A percentile compares a stretch with the other conserved stretches of the same genome.
phyloP scores from a whole-genome alignment of 1,139 yeast genomes.

The Hansenula anomala region DNA sequence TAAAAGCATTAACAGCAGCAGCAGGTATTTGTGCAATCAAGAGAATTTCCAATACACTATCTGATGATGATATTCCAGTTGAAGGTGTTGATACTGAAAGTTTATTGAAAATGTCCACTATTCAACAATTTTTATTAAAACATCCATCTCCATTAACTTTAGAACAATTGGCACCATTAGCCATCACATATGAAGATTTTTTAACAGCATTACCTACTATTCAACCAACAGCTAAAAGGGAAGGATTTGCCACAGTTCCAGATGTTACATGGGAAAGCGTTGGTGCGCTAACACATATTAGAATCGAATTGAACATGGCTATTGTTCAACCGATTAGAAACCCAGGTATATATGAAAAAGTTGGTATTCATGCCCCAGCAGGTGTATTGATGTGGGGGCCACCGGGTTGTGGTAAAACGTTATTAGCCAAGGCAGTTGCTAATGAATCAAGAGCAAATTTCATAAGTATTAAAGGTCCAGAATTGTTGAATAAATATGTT shows the following conservation, averaged over 20 bases:
- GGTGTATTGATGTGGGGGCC: conserved; percentile 99
- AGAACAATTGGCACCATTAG: conserved; percentile 69
- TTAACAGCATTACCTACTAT: conserved; percentile 82
- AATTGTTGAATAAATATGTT: conserved; percentile 85
- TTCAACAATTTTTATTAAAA: conserved; percentile 62
- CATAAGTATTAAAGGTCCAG: conserved; percentile 94
- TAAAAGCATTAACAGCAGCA: conserved; percentile 89
- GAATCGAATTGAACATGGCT: conserved; percentile 94
- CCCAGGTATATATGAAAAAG: conserved; percentile 84
- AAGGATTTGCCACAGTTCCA: conserved; percentile 98
- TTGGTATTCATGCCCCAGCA: conserved; percentile 95
- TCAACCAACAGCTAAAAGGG: conserved; percentile 97
- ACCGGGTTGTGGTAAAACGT: conserved; percentile 97
- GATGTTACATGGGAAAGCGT: conserved; percentile 95
- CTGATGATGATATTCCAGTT: conserved; percentile 12
- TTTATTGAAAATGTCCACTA: conserved; percentile 43
- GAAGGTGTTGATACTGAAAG: conserved; percentile 6
- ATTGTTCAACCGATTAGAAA: conserved; percentile 94
- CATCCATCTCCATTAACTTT: conserved; percentile 79
- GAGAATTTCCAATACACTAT: conserved; percentile 60
- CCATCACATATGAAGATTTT: conserved; percentile 78
- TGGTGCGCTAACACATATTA: conserved; percentile 76
- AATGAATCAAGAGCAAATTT: conserved; percentile 95
- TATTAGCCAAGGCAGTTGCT: conserved; percentile 95
- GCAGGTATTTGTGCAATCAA: conserved; percentile 95